Evolutionary conservation across 176 grass and related monocot genomes (phyloP), one percentile per base, ranked within the genome.

Genomic region (Echinochloa phyllopogon): DNA sequence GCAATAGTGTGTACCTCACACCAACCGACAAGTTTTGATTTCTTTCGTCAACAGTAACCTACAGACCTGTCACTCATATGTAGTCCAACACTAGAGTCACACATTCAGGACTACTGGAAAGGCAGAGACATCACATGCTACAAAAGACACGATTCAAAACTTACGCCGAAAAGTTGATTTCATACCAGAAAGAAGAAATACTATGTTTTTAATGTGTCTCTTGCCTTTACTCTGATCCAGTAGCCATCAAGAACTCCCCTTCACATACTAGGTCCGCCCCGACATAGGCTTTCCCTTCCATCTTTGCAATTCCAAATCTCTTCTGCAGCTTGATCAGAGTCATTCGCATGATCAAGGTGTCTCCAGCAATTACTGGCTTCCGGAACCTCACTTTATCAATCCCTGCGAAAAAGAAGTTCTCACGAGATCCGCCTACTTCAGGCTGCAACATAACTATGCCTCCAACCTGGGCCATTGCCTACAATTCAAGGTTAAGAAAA

Each of bases 321-420:
- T 94, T 99, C 82, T 99, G 93, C 24, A 91, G 80, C 85, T 99
- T 99, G 38, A 86, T 86, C 56, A 96, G 81, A 17, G 91, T 99
- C 96, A 99, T 99, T 75, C 96, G 88, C 96, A 99, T 96, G n/a
- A 99, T 53, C 68, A 99, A 68, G 47, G 96, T 99, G 65, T 99
- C 96, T 2, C 96, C 96, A 65, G 96, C 88, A 83, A 96, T 92
- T 10, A 99, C 96, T 24, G 96, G 96, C 76, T 91, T 99, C 69
- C 96, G 64, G 75, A 96, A 99, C 49, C 96, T 96, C 74, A 96
- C 94, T 77, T 94, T 96, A 61, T 96, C 94, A 21, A 99, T 89
- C 50, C 96, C 96, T 0, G 91, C 94, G 10, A 99, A 96, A 58
- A 91, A 99, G 89, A 99, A 99, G 68, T 99, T 99, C 29, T 99